Evolutionary conservation across 106 monocot species (phyloP), one percentile per base, ranked within the genome.

Genomic region (Iris macrosiphon): DNA sequence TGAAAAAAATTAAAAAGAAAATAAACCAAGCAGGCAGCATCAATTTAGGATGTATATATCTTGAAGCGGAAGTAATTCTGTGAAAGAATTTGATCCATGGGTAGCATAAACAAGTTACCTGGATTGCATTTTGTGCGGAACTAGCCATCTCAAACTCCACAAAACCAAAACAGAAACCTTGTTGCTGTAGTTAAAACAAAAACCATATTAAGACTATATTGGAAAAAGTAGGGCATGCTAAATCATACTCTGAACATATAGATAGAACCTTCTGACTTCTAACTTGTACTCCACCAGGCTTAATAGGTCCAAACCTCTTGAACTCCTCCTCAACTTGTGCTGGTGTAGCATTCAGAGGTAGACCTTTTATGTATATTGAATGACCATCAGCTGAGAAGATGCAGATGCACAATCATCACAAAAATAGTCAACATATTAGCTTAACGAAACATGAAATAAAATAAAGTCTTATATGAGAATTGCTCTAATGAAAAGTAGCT

Each of bases 101-200:
- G 43, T 43, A 57, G 39, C 24, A 31, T 48, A 23, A 14, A 31
- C 31, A 50, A 17, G 33, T 40, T 61, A 83, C 82, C 77, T 73
- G 57, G 56, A 77, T 73, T 61, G 82, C 82, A 57, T 65, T 64
- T 57, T 83, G 77, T 42, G 70, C 82, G 45, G 82, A 59, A 69
- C 52, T 63, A 46, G 70, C 82, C 27, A 59, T 50, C 61, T 83
- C 82, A 77, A 73, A 83, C 21, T 83, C 77, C 15, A 83, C 73
- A 53, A 83, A 83, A 65, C 82, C 82, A 73, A 77, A 83, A 61
- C 82, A 83, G 37, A 83, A 73, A 3, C 82, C 82, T 68, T 83
- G 70, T 49, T 44, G 50, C 78, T 77, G 69, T 49, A 64, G 0
- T 27, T 10, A 28, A 19, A 52, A 34, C 17, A 30, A 12, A 20